Percentiles rank a stretch among this genome's conserved stretches.
Evolutionary conservation across 2,329 filamentous ascomycete genomes (phyloP).

Genomic region (Verticillium nubilum): DNA sequence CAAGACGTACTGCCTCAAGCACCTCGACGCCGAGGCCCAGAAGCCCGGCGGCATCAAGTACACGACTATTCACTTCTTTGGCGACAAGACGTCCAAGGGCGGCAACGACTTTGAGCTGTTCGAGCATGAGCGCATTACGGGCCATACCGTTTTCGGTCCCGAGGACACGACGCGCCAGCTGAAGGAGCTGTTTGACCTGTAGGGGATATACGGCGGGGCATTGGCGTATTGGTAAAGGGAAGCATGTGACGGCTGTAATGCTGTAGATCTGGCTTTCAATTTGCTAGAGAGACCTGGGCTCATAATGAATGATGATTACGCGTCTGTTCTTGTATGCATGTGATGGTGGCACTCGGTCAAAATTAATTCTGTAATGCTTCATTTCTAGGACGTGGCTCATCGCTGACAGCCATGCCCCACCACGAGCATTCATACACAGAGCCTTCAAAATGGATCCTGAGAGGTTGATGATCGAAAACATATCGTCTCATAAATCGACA

Average conservation of each 20-base stretch:
- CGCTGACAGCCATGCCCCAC: too few relatives aligned
- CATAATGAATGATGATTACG: not conserved
- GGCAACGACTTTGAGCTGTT: conserved; percentile 98
- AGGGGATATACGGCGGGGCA: conserved; percentile 6
- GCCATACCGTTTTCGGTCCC: conserved; percentile 76
- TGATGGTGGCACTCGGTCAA: too few relatives aligned
- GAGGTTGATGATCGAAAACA: too few relatives aligned
- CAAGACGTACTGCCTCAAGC: conserved; percentile 92
- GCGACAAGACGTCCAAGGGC: conserved; percentile 86
- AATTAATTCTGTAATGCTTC: too few relatives aligned
- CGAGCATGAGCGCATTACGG: conserved; percentile 71
- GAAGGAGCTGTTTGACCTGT: conserved; percentile 74
- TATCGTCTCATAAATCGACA: too few relatives aligned
- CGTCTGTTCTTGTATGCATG: not conserved
- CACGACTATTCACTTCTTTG: conserved; percentile 93
- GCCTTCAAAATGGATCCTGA: too few relatives aligned
- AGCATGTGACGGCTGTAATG: not conserved
- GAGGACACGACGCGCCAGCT: conserved; percentile 77
- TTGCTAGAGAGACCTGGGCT: not conserved
- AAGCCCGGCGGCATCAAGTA: conserved; percentile 67
- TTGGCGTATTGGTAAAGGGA: not conserved
- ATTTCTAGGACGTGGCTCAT: too few relatives aligned
- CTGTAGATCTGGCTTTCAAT: not conserved
- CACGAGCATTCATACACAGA: too few relatives aligned
- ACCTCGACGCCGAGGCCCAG: conserved; percentile 76